These are phyloP conservation scores for Petunia secreta DNA, from an alignment of 257 asterid species.

Conservation along the genomic window DNA sequence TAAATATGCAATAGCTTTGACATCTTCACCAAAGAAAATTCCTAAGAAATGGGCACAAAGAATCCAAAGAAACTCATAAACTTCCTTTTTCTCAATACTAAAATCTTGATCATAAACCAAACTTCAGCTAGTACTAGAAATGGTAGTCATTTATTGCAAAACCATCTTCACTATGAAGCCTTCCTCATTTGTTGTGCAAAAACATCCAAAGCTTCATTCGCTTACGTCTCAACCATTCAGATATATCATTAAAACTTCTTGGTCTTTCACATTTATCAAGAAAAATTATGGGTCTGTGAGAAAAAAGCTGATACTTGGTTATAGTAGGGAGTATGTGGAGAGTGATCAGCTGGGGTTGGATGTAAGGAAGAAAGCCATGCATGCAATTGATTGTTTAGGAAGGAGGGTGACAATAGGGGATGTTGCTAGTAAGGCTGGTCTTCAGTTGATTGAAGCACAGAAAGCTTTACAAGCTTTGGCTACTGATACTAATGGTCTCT, in stretches of 20 bases:
- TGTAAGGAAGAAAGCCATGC: slow-evolving; percentile 78
- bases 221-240: background rate
- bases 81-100: background rate
- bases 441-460: slow-evolving; percentile 80
- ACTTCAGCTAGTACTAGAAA: background rate
- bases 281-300: background rate
- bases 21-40: background rate
- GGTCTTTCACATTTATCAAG: background rate
- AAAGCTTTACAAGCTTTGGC: slow-evolving; percentile 94
- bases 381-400: slow-evolving; percentile 78
- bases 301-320: background rate
- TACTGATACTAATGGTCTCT: slow-evolving; percentile 81
- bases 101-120: background rate
- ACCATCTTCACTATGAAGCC: background rate
- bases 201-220: background rate
- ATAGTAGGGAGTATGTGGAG: slow-evolving; percentile 45
- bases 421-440: slow-evolving; percentile 90
- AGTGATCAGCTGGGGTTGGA: slow-evolving; percentile 79
- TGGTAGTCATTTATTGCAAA: background rate
- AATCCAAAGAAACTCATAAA: background rate
- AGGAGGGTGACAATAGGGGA: slow-evolving; percentile 86
- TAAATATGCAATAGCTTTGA: background rate
- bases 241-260: background rate
- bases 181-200: no score
- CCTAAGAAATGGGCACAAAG: background rate